Percentiles rank a stretch among this genome's conserved stretches.
phyloP scores from a whole-genome alignment of 2,329 filamentous ascomycete genomes.

The Claviceps maximensis region DNA sequence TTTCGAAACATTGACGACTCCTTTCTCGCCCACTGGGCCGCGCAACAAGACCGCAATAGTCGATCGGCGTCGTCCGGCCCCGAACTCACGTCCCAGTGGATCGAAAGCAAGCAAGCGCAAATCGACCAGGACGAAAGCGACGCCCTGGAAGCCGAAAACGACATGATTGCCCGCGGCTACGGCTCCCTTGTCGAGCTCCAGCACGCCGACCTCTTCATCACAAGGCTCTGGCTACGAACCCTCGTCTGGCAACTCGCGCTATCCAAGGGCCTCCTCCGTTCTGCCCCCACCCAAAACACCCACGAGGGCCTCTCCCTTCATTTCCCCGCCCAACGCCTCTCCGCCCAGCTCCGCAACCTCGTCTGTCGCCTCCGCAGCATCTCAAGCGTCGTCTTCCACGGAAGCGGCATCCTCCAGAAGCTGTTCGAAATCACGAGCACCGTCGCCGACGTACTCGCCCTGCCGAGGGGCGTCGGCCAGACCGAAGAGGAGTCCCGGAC shows the following conservation, averaged over 20 bases:
- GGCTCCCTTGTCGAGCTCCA: slow-evolving; percentile 24
- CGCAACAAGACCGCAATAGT: slow-evolving; percentile 14
- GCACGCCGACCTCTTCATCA: slow-evolving; percentile 27
- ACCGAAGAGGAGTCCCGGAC: slow-evolving; percentile 29
- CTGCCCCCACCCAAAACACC: slow-evolving; percentile 16
- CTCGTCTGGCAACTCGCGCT: slow-evolving; percentile 29
- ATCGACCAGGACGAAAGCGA: slow-evolving; percentile 25
- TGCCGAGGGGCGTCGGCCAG: slow-evolving; percentile 27
- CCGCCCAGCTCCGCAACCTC: slow-evolving; percentile 24
- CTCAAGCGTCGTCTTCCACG: slow-evolving; percentile 38
- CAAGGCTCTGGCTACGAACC: slow-evolving; percentile 27
- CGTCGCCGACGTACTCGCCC: slow-evolving; percentile 43
- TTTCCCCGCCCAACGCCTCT: slow-evolving; percentile 26
- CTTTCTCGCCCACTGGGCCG: slow-evolving; percentile 24
- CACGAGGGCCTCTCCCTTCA: slow-evolving; percentile 26
- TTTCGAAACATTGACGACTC: slow-evolving; percentile 26
- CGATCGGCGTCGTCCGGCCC: slow-evolving; percentile 5
- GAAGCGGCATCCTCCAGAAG: slow-evolving; percentile 43
- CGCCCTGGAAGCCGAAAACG: slow-evolving; percentile 16
- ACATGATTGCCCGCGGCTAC: slow-evolving; percentile 13
- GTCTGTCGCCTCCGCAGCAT: slow-evolving; percentile 22
- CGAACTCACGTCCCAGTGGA: slow-evolving; percentile 23
- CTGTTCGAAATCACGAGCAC: slow-evolving; percentile 48
- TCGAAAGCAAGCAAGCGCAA: slow-evolving; percentile 27
- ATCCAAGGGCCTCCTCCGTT: slow-evolving; percentile 24